A percentile compares a stretch with the other conserved stretches of the same genome.
Evolutionary conservation across 768 basidiomycete species (phyloP).

Genomic region (Leccinum uliginosum): DNA sequence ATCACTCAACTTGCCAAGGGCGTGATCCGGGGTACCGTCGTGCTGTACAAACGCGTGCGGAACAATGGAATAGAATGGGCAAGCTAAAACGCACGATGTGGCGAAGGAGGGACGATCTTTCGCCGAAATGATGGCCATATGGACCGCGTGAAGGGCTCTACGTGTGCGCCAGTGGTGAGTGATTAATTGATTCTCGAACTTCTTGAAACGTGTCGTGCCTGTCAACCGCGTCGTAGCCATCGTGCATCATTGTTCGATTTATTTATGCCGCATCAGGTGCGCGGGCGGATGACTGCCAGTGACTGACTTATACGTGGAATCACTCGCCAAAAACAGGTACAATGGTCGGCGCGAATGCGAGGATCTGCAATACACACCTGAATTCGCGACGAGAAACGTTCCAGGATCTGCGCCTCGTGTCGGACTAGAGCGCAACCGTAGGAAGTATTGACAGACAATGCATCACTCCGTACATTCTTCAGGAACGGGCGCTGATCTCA

Average conservation of each 20-base stretch:
- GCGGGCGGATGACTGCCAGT: background rate
- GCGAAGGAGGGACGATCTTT: constrained; percentile 10
- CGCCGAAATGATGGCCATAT: constrained; percentile 14
- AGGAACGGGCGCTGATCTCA: constrained; percentile 1
- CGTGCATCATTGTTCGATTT: background rate
- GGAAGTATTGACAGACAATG: background rate
- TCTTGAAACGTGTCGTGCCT: constrained; percentile 10
- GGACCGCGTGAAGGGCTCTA: background rate
- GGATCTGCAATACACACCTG: background rate
- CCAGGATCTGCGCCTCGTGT: constrained; percentile 1
- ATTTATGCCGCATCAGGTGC: background rate
- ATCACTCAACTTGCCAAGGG: background rate
- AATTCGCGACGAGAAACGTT: background rate
- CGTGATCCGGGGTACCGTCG: constrained; percentile 1
- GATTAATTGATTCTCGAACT: constrained; percentile 1
- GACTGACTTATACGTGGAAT: background rate
- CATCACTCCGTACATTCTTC: background rate
- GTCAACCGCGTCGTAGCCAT: constrained; percentile 6
- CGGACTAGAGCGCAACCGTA: background rate
- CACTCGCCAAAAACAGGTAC: background rate
- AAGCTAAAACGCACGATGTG: background rate
- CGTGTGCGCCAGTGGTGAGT: background rate
- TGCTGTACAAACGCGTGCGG: background rate
- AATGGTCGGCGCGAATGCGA: background rate
- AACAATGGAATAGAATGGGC: constrained; percentile 9